Evolutionary conservation across 75 land plant species (phyloP).

Genomic region (Gnetum montanum): DNA sequence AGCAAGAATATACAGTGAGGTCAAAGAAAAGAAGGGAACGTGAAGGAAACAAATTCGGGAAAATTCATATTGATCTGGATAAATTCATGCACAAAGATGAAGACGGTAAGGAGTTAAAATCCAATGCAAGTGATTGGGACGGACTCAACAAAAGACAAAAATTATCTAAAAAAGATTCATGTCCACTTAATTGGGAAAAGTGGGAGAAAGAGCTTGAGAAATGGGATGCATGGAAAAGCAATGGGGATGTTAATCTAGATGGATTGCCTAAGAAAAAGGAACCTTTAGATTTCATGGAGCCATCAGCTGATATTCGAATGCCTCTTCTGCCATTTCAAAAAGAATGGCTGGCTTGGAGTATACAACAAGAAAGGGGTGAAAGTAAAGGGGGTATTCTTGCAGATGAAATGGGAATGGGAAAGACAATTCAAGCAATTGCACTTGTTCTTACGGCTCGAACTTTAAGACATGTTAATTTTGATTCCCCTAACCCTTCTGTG

Average conservation of each 20-base stretch:
- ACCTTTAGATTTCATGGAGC: conserved; percentile 16
- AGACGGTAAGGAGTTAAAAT: neutral
- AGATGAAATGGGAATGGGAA: conserved; percentile 99
- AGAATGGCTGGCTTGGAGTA: conserved; percentile 88
- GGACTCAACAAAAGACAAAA: neutral
- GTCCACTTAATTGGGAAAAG: conserved; percentile 41
- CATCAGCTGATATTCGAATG: conserved; percentile 46
- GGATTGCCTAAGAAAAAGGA: conserved; percentile 3
- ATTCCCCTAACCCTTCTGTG: neutral
- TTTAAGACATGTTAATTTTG: conserved; percentile 7
- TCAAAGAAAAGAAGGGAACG: neutral
- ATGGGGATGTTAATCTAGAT: conserved; percentile 22
- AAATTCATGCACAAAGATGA: neutral
- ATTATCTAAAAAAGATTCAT: conserved; percentile 1
- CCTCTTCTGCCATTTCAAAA: conserved; percentile 80
- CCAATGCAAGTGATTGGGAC: neutral
- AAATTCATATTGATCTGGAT: neutral
- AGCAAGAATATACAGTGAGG: too few species aligned
- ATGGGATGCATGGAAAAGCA: conserved; percentile 30
- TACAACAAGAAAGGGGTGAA: conserved; percentile 64
- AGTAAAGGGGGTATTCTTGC: conserved; percentile 77
- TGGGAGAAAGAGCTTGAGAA: conserved; percentile 37
- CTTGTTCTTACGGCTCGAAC: conserved; percentile 49
- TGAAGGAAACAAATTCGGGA: neutral
- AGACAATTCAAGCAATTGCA: conserved; percentile 87